These are phyloP conservation scores for Sarocladium strictum DNA, from an alignment of 2,329 filamentous ascomycete species.

Conservation along the genomic window DNA sequence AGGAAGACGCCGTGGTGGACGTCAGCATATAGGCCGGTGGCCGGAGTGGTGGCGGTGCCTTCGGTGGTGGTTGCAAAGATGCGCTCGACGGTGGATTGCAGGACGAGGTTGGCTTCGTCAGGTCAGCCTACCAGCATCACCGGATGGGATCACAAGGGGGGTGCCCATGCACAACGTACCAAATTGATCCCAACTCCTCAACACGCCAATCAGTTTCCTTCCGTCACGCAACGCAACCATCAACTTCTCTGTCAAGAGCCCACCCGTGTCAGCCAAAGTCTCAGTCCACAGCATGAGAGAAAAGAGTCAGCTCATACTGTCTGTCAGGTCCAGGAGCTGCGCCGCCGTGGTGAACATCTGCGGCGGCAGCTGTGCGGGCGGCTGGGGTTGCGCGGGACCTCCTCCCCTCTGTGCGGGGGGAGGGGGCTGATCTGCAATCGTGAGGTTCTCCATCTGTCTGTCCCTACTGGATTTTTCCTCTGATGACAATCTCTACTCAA, in stretches of 20 bases:
- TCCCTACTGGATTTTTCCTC: not conserved
- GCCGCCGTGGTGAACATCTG: constrained; percentile 99
- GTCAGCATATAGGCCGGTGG: constrained; percentile 66
- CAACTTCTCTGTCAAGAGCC: constrained; percentile 69
- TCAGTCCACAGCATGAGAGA: not conserved
- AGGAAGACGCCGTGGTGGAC: constrained; percentile 82
- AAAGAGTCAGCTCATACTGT: constrained; percentile 57
- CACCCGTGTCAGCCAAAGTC: constrained; percentile 18
- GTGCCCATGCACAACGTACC: constrained; percentile 64
- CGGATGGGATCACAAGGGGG: no score
- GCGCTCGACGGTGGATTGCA: constrained; percentile 87
- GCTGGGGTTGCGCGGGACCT: constrained; percentile 37
- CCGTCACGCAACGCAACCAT: constrained; percentile 88
- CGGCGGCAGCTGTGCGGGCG: constrained; percentile 64
- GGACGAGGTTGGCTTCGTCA: constrained; percentile 81
- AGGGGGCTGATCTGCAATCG: constrained; percentile 32
- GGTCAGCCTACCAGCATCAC: no score
- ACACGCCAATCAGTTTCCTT: constrained; percentile 84
- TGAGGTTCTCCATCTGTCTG: constrained; percentile 48
- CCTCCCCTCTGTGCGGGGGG: constrained; percentile 7
- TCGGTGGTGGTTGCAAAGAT: constrained; percentile 58
- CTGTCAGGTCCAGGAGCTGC: constrained; percentile 90
- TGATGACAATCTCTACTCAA: not conserved
- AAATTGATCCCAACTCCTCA: constrained; percentile 97
- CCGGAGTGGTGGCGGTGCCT: constrained; percentile 22